Evolutionary conservation across 257 asterid species (phyloP).

Genomic region (Solanum chmielewskii): DNA sequence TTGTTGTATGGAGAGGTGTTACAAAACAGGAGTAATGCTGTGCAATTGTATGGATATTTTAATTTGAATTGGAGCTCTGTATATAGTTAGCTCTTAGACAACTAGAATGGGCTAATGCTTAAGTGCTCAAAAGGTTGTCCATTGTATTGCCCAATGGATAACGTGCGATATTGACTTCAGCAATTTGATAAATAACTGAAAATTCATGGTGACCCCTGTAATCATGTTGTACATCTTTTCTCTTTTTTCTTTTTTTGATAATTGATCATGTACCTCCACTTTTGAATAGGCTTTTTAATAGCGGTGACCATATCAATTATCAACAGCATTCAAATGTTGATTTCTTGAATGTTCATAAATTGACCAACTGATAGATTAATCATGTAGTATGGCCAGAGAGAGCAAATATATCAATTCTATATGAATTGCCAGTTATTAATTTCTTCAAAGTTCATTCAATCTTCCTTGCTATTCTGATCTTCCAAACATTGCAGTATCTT

Average conservation of each 20-base stretch:
- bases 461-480: not conserved
- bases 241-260: not conserved
- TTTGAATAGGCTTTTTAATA: not conserved
- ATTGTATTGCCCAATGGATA: not conserved
- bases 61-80: not conserved
- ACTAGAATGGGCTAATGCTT: not conserved
- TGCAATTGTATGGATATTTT: not conserved
- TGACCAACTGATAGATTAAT: not conserved
- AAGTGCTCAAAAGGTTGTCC: not conserved
- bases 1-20: not conserved
- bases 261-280: not conserved
- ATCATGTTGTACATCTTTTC: not conserved
- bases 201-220: not conserved
- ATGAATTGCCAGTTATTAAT: not conserved
- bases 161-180: not conserved
- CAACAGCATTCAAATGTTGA: not conserved
- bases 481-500: not conserved
- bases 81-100: not conserved
- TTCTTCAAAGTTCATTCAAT: not conserved
- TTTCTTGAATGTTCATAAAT: not conserved
- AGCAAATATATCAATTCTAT: not conserved
- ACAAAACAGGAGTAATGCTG: not conserved
- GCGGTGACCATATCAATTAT: not conserved
- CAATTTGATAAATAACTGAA: not conserved
- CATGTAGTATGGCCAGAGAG: not conserved